Evolutionary conservation across 495 filamentous ascomycete species (phyloP), one percentile per base, ranked within the genome.

Genomic region (Hyphodiscus hymeniophilus): DNA sequence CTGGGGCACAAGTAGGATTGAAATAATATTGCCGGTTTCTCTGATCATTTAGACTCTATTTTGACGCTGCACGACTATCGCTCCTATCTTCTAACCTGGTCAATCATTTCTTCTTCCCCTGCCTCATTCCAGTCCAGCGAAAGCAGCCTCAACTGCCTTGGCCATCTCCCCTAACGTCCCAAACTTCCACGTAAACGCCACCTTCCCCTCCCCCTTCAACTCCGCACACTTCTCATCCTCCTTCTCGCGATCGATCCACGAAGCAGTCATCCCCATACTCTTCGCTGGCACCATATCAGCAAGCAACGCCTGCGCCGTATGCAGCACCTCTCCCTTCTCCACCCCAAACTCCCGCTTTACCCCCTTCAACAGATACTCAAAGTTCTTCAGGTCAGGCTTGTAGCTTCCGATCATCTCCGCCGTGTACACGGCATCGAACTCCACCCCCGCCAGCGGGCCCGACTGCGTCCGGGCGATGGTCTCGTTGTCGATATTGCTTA

Each of bases 321-420:
- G 81, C 60, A 87, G 52, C 31, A 91, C 62, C 52, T 80, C 65
- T 0, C 60, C 69, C 45, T 67, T 67, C 17, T 70, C 65, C 4
- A 75, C 58, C 0, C 73, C 81, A 46, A 86, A 73, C 7, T 76
- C 71, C n/a, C 55, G 49, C 57, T 74, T 62, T 15, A 77, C 70
- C 8, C 73, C 67, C 12, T 49, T 42, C 18, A 87, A 66, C 62
- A 89, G 61, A 46, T 83, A 84, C 43, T 70, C 63, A 53, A 90
- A 94, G 53, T 88, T 88, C 23, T 48, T 50, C 30, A 66, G 56
- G 46, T 71, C 66, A 0, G 87, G 87, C 66, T 89, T 91, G 60
- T 91, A 91, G 8, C 64, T 68, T 8, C 87, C 84, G 30, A 89
- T 76, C 32, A 81, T 73, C 66, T 89, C 71, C 4, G 86, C 87